Percentiles rank a stretch among this genome's conserved stretches.
phyloP scores from a whole-genome alignment of 106 monocot genomes.

The Platanthera guangdongensis region DNA sequence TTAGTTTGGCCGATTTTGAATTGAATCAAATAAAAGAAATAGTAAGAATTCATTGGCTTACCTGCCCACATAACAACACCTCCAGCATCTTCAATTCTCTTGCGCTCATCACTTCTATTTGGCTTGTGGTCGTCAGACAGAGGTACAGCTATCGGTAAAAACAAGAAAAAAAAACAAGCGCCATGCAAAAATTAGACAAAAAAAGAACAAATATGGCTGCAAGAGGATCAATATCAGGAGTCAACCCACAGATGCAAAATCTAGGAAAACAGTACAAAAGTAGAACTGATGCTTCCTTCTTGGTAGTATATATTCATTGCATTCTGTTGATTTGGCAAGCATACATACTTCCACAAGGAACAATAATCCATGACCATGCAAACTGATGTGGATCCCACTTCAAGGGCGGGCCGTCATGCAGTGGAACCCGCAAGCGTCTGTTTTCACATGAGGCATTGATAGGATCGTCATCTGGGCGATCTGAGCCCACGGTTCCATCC shows the following conservation, averaged over 20 bases:
- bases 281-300: background rate
- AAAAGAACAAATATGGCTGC: background rate
- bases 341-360: no score
- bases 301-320: no score
- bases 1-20: no score
- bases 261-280: background rate
- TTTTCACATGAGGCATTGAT: no score
- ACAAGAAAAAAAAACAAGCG: conserved; percentile 1
- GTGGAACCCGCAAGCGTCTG: no score
- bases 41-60: conserved; percentile 12
- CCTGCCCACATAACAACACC: conserved; percentile 87
- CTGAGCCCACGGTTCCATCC: no score
- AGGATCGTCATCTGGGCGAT: no score
- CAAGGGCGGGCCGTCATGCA: no score
- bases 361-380: no score
- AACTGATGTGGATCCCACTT: no score
- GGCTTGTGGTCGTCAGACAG: conserved; percentile 95
- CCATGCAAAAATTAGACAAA: background rate
- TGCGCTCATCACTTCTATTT: conserved; percentile 84
- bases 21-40: no score
- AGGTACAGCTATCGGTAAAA: conserved; percentile 42
- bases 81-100: conserved; percentile 88
- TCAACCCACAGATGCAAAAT: background rate
- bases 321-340: no score
- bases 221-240: background rate